These are phyloP conservation scores for Gnomoniopsis sp. DNA, from an alignment of 2,329 filamentous ascomycete species.

Conservation along the genomic window DNA sequence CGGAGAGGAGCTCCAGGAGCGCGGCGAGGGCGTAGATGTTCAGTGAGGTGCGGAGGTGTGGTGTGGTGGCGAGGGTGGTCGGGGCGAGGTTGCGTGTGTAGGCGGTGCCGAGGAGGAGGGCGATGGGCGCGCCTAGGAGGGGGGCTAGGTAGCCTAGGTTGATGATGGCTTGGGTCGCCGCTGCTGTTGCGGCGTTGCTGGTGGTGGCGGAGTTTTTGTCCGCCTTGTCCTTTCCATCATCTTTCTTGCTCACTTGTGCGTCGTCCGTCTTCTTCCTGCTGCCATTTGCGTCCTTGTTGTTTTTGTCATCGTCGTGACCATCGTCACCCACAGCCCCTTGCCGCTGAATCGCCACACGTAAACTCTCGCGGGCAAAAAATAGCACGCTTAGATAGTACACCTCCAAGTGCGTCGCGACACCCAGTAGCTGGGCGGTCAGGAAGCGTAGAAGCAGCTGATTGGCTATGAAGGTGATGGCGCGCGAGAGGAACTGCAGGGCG, in stretches of 20 bases:
- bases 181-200: too few relatives aligned
- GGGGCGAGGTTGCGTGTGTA: slow-evolving; percentile 56
- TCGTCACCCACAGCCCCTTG: slow-evolving; percentile 50
- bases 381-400: slow-evolving; percentile 90
- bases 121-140: slow-evolving; percentile 4
- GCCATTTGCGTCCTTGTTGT: not conserved
- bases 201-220: not conserved
- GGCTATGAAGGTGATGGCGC: slow-evolving; percentile 82
- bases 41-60: slow-evolving; percentile 57
- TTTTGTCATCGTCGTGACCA: not conserved
- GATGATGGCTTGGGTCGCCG: slow-evolving; percentile 68
- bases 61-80: slow-evolving; percentile 51
- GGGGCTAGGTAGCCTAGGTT: slow-evolving; percentile 44
- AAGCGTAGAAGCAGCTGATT: slow-evolving; percentile 90
- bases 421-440: slow-evolving; percentile 79
- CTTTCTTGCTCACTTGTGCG: slow-evolving; percentile 19
- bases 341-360: slow-evolving; percentile 87
- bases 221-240: slow-evolving; percentile 9
- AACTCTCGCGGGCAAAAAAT: slow-evolving; percentile 88
- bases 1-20: slow-evolving; percentile 73
- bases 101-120: slow-evolving; percentile 60
- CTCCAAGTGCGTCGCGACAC: slow-evolving; percentile 84
- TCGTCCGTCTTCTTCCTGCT: slow-evolving; percentile 20
- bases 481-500: slow-evolving; percentile 80
- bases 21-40: slow-evolving; percentile 55